phyloP scores from a whole-genome alignment of 1,139 yeast species.

The Arxiozyma slooffiae region DNA sequence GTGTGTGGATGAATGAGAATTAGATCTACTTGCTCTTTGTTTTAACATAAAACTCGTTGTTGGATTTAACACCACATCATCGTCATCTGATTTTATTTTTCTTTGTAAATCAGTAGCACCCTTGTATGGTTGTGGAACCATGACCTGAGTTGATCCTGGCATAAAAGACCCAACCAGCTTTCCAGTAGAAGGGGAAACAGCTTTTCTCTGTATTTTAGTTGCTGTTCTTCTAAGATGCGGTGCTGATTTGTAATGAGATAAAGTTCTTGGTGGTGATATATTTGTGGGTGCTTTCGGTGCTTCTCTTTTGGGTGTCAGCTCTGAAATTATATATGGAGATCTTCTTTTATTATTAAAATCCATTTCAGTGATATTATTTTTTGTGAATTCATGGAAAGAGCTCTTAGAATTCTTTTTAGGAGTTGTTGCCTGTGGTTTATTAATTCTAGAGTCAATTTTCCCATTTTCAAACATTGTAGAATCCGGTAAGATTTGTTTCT shows the following conservation, averaged over 20 bases:
- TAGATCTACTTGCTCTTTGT: conserved; percentile 19
- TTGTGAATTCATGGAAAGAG: conserved; percentile 58
- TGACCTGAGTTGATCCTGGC: conserved; percentile 34
- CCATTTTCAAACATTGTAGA: not conserved
- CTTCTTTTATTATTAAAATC: conserved; percentile 74
- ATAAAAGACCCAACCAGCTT: conserved; percentile 30
- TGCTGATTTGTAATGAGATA: conserved; percentile 4
- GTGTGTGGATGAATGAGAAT: conserved; percentile 19
- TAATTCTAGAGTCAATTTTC: not conserved
- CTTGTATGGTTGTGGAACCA: conserved; percentile 36
- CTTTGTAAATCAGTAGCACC: conserved; percentile 25
- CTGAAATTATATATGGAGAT: conserved; percentile 50
- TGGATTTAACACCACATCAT: conserved; percentile 7
- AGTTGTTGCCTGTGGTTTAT: conserved; percentile 1
- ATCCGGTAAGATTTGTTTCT: not conserved
- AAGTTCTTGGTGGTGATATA: conserved; percentile 18
- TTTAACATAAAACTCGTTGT: conserved; percentile 11
- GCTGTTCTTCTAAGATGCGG: conserved; percentile 15
- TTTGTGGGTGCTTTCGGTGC: conserved; percentile 58
- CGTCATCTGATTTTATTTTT: conserved; percentile 10
- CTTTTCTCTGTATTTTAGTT: conserved; percentile 11
- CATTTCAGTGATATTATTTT: conserved; percentile 56
- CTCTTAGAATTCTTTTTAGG: conserved; percentile 11
- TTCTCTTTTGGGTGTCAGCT: conserved; percentile 52
- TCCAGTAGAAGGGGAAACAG: conserved; percentile 10